A percentile compares a stretch with the other conserved stretches of the same genome.
Conservation (phyloP, 2,329 filamentous ascomycete genomes). For the Colletotrichum sp. region DNA sequence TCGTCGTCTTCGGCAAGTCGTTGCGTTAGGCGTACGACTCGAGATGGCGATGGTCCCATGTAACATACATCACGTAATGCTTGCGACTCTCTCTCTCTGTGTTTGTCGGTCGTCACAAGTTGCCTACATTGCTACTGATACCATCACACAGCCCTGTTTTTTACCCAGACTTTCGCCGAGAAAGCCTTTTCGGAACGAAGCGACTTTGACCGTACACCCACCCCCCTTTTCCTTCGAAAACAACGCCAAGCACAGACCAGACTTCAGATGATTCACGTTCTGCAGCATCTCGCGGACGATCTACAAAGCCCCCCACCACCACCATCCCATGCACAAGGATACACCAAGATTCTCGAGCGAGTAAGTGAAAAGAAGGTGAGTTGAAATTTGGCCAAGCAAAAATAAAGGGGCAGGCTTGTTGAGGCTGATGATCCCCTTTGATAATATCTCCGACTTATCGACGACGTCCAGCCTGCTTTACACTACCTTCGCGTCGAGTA, state of each 20-base stretch:
- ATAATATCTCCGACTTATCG: neutral
- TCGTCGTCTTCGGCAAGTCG: neutral
- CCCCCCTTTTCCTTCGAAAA: neutral
- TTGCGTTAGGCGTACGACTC: neutral
- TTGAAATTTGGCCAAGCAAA: neutral
- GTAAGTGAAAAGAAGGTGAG: neutral
- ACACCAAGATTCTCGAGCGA: neutral
- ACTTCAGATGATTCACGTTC: constrained; percentile 15
- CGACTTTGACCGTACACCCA: neutral
- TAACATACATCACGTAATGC: neutral
- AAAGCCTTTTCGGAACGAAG: neutral
- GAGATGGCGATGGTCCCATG: neutral
- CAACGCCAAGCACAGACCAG: neutral
- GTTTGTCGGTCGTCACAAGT: neutral
- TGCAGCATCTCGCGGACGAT: neutral
- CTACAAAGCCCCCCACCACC: neutral
- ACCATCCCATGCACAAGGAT: neutral
- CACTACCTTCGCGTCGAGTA: neutral
- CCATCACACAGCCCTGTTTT: neutral
- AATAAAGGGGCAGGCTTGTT: neutral
- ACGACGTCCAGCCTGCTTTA: neutral
- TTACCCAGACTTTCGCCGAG: neutral
- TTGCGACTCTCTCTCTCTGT: neutral
- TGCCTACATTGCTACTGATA: neutral
- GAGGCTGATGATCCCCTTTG: neutral